Evolutionary conservation across 768 basidiomycete species (phyloP).

Genomic region (button mushroom (Agaricus bisporus)): DNA sequence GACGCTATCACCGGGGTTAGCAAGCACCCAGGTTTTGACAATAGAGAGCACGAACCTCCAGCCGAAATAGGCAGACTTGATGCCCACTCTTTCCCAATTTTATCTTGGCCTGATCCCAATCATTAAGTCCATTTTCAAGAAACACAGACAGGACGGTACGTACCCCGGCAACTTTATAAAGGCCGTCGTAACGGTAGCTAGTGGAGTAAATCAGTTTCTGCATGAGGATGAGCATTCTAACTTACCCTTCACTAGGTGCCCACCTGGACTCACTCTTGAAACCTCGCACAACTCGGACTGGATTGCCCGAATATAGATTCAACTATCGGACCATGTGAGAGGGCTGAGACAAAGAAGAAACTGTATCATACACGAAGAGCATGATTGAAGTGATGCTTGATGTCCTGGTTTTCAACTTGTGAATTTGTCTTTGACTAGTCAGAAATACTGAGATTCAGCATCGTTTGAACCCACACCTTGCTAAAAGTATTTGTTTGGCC

Average conservation of each 20-base stretch:
- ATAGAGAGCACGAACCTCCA: conserved; percentile 6
- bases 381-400: conserved; percentile 27
- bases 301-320: conserved; percentile 24
- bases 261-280: conserved; percentile 21
- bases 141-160: background rate
- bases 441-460: conserved; percentile 12
- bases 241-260: conserved; percentile 29
- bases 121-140: background rate
- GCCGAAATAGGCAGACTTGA: conserved; percentile 10
- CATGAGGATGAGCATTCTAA: background rate
- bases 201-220: background rate
- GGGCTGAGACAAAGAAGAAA: background rate
- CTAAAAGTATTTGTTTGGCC: conserved; percentile 2
- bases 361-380: conserved; percentile 22
- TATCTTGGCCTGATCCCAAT: background rate
- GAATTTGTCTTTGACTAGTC: conserved; percentile 2
- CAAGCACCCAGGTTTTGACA: background rate
- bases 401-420: conserved; percentile 28
- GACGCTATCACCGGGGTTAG: background rate
- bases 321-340: conserved; percentile 8
- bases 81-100: conserved; percentile 9
- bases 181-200: conserved; percentile 39
- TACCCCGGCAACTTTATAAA: conserved; percentile 32
- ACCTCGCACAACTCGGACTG: conserved; percentile 39
- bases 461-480: background rate